These are phyloP conservation scores for Dunaliella primolecta DNA, from an alignment of 139 green algal genomes.

Conservation along the genomic window DNA sequence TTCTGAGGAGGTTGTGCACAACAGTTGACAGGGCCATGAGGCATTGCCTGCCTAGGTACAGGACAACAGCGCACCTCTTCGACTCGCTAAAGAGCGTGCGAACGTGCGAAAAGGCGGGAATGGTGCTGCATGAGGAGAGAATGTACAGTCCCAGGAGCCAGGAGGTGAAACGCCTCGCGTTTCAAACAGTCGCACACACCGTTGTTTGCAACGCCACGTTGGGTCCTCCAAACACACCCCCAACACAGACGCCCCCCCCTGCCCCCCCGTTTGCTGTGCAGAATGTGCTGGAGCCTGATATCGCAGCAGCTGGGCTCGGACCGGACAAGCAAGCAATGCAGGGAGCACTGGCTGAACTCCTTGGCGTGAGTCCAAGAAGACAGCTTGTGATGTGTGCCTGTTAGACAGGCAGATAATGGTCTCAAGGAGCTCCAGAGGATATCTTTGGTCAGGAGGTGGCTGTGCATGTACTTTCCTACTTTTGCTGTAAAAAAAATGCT, in stretches of 20 bases:
- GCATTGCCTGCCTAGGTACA: background rate
- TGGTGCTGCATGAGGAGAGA: background rate
- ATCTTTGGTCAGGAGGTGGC: too few relatives aligned
- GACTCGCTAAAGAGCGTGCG: background rate
- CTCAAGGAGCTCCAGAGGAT: too few relatives aligned
- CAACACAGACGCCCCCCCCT: background rate
- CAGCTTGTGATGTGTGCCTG: too few relatives aligned
- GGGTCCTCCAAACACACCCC: background rate
- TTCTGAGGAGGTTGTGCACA: background rate
- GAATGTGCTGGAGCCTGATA: slow-evolving; percentile 12
- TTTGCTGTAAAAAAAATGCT: too few relatives aligned
- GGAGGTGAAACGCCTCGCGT: too few relatives aligned
- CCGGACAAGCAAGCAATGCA: slow-evolving; percentile 40
- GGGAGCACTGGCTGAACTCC: slow-evolving; percentile 37
- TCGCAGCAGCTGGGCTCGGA: slow-evolving; percentile 13
- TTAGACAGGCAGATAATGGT: too few relatives aligned
- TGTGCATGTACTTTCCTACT: too few relatives aligned
- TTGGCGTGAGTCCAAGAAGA: slow-evolving; percentile 12
- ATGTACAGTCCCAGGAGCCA: background rate
- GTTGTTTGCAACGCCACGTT: too few relatives aligned
- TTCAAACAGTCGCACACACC: background rate
- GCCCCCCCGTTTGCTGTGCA: background rate
- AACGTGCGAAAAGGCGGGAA: background rate
- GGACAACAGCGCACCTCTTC: background rate
- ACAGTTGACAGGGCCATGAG: background rate